Evolutionary conservation across 306 rosid species (phyloP).

Genomic region (Glycine soja): DNA sequence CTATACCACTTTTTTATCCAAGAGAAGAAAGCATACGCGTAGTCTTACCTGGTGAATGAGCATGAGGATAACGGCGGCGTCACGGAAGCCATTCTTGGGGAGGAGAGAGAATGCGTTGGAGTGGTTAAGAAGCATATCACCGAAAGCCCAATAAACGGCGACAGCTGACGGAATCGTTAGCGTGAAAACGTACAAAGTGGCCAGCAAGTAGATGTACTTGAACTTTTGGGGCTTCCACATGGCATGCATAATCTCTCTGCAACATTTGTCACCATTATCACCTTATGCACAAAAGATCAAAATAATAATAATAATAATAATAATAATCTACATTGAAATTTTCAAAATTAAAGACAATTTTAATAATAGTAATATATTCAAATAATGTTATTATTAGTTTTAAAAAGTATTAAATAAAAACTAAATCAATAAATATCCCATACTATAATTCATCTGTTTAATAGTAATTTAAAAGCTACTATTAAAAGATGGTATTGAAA

Average conservation of each 20-base stretch:
- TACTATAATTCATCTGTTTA: background rate
- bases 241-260: constrained; percentile 63
- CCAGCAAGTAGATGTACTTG: constrained; percentile 81
- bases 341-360: background rate
- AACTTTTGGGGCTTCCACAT: constrained; percentile 90
- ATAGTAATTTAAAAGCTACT: too few species aligned
- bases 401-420: too few species aligned
- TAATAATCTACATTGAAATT: background rate
- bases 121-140: constrained; percentile 77
- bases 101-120: constrained; percentile 89
- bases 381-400: background rate
- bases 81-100: constrained; percentile 73
- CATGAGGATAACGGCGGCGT: constrained; percentile 89
- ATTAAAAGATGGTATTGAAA: background rate
- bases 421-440: background rate
- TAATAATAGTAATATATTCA: background rate
- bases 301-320: too few species aligned
- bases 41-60: constrained; percentile 82
- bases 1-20: background rate
- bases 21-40: background rate
- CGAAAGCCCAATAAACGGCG: constrained; percentile 92
- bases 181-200: constrained; percentile 87
- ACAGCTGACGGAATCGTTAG: constrained; percentile 83
- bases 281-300: constrained; percentile 9
- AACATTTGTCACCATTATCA: constrained; percentile 29